A percentile compares a stretch with the other conserved stretches of the same genome.
These are phyloP conservation scores for Syncephalastrum monosporum DNA, from an alignment of 371 early-diverging fungal species.

Conservation along the genomic window DNA sequence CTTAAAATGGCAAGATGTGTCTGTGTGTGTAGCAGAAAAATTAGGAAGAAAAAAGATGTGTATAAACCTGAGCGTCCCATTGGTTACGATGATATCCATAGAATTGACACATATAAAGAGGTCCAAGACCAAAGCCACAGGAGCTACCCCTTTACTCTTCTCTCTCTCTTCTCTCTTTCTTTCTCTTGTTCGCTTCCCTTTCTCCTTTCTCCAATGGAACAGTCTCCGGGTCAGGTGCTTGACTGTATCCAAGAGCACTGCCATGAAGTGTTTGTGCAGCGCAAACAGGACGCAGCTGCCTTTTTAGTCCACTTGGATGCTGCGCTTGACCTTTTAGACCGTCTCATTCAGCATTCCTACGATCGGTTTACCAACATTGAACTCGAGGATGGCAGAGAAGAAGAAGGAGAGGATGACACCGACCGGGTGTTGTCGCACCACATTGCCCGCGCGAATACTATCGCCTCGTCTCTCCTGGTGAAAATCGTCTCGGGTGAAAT, in stretches of 20 bases:
- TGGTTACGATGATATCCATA: too few species aligned
- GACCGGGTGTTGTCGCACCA: conserved; percentile 21
- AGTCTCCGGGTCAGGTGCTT: conserved; percentile 12
- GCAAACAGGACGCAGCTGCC: conserved; percentile 1
- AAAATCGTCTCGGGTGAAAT: conserved; percentile 31
- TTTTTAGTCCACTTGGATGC: conserved; percentile 11
- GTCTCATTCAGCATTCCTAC: conserved; percentile 31
- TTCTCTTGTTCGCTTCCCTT: not conserved
- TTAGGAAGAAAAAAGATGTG: too few species aligned
- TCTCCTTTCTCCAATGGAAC: not conserved
- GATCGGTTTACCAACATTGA: conserved; percentile 33
- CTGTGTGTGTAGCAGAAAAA: too few species aligned
- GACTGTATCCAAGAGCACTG: conserved; percentile 18
- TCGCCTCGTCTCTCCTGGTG: conserved; percentile 18
- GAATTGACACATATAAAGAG: too few species aligned
- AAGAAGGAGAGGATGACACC: conserved; percentile 18
- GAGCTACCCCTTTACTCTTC: conserved; percentile 1
- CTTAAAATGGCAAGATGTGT: too few species aligned
- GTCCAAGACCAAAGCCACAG: not conserved
- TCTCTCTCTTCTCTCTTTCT: conserved; percentile 1
- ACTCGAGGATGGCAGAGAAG: conserved; percentile 18
- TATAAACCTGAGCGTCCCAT: too few species aligned
- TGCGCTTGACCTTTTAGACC: conserved; percentile 23
- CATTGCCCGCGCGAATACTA: conserved; percentile 26
- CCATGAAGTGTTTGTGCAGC: not conserved